Evolutionary conservation across 208 protist genomes (phyloP).

Genomic region (Crithidia thermophila): DNA sequence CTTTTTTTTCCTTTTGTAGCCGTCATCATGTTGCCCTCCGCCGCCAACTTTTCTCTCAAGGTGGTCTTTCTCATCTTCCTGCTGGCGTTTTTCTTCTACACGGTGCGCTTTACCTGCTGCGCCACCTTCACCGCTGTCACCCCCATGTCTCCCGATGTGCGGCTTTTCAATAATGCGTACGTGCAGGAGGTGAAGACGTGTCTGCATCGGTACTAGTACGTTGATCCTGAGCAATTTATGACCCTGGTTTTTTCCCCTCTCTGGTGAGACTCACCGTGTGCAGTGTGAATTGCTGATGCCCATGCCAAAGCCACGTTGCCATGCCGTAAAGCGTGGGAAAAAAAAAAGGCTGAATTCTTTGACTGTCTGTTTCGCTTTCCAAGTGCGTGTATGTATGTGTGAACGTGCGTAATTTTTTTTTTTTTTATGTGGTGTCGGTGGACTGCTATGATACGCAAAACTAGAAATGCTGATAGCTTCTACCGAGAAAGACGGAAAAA

Average conservation of each 20-base stretch:
- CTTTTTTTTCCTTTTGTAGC: not conserved
- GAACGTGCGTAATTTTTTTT: not conserved
- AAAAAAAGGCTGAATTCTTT: too few species aligned
- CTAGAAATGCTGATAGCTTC: too few species aligned
- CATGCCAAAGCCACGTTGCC: too few species aligned
- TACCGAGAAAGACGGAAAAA: too few species aligned
- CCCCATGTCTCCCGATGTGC: conserved; percentile 38
- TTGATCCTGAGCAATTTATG: too few species aligned
- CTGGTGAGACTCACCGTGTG: too few species aligned
- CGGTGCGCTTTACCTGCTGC: conserved; percentile 74
- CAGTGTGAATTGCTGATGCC: too few species aligned
- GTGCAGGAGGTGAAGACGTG: conserved; percentile 51
- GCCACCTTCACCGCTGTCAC: conserved; percentile 65
- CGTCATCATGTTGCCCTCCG: conserved; percentile 17
- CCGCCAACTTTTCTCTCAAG: conserved; percentile 29
- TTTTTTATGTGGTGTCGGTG: too few species aligned
- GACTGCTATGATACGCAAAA: too few species aligned
- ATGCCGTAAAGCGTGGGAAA: too few species aligned
- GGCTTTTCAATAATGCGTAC: conserved; percentile 54
- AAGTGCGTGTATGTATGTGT: conserved; percentile 3
- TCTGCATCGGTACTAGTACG: conserved; percentile 53
- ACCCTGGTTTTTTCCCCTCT: too few species aligned
- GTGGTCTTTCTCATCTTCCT: conserved; percentile 46
- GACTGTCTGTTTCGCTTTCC: too few species aligned
- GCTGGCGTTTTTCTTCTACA: conserved; percentile 51